Conservation (phyloP, 192 early-diverging fungal species). For the Thoreauomyces humboldtii region DNA sequence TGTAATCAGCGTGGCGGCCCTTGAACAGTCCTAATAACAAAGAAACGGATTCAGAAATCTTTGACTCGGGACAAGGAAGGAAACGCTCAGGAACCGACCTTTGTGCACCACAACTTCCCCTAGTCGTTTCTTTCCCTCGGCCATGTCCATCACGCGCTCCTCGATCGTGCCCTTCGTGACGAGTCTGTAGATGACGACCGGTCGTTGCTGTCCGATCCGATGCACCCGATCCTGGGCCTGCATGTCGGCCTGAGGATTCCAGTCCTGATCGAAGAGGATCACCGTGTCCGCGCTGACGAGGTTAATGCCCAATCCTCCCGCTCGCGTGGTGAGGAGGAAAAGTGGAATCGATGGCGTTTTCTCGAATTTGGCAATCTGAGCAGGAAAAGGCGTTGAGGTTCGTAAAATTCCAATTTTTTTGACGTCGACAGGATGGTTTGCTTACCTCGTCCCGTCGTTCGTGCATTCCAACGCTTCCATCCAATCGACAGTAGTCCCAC, state of each 20-base stretch:
- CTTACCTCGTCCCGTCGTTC: constrained; percentile 2
- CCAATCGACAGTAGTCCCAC: constrained; percentile 43
- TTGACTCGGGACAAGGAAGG: background rate
- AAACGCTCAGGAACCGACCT: background rate
- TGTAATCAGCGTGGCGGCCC: constrained; percentile 39
- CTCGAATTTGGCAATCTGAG: constrained; percentile 51
- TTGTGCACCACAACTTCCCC: constrained; percentile 95
- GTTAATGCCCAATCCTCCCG: constrained; percentile 97
- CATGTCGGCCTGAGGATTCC: constrained; percentile 98
- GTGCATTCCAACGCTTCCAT: constrained; percentile 29
- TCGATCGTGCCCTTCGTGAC: constrained; percentile 85
- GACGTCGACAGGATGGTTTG: too few relatives aligned
- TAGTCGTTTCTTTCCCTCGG: constrained; percentile 80
- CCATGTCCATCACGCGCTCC: constrained; percentile 73
- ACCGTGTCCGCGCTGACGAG: constrained; percentile 94
- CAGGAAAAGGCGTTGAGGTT: background rate
- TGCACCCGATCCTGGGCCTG: constrained; percentile 93
- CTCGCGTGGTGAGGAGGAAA: constrained; percentile 92
- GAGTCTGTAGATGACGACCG: constrained; percentile 88
- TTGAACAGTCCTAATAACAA: constrained; percentile 41
- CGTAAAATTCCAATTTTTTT: constrained; percentile 7
- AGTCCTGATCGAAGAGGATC: constrained; percentile 82
- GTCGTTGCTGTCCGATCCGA: constrained; percentile 90
- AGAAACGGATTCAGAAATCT: background rate
- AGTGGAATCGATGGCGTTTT: constrained; percentile 38